Percentiles rank a stretch among this genome's conserved stretches.
phyloP scores from a whole-genome alignment of 2,329 filamentous ascomycete genomes.

The Calonectria montana region DNA sequence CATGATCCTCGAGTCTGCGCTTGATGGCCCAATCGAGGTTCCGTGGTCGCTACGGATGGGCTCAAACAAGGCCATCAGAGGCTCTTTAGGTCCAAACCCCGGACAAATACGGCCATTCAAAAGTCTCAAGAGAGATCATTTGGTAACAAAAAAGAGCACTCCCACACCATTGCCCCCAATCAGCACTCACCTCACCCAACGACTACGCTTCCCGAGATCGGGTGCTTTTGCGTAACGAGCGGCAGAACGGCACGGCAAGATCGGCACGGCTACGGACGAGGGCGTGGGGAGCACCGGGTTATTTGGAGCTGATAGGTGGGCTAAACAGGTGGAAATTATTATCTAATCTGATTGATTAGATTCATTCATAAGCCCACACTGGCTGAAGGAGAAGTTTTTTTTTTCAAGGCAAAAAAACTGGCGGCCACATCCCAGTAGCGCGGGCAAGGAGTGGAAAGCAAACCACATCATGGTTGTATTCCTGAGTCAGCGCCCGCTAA shows the following conservation, averaged over 20 bases:
- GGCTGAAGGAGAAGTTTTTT: neutral
- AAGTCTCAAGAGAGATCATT: neutral
- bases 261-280: neutral
- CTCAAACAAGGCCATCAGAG: neutral
- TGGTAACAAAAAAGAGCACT: neutral
- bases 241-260: conserved; percentile 8
- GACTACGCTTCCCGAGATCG: neutral
- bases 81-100: neutral
- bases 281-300: neutral
- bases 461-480: neutral
- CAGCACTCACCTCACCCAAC: neutral
- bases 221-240: neutral
- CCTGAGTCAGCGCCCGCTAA: neutral
- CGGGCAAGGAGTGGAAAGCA: neutral
- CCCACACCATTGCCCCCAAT: neutral
- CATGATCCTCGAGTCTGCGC: neutral
- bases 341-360: conserved; percentile 12
- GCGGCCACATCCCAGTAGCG: neutral
- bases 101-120: neutral
- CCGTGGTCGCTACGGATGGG: neutral
- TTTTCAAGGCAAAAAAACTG: neutral
- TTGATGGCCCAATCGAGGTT: neutral
- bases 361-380: neutral
- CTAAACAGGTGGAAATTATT: neutral
- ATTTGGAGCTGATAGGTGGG: neutral